These are phyloP conservation scores for Mucor saturninus DNA, from an alignment of 371 early-diverging fungal genomes.

Conservation along the genomic window DNA sequence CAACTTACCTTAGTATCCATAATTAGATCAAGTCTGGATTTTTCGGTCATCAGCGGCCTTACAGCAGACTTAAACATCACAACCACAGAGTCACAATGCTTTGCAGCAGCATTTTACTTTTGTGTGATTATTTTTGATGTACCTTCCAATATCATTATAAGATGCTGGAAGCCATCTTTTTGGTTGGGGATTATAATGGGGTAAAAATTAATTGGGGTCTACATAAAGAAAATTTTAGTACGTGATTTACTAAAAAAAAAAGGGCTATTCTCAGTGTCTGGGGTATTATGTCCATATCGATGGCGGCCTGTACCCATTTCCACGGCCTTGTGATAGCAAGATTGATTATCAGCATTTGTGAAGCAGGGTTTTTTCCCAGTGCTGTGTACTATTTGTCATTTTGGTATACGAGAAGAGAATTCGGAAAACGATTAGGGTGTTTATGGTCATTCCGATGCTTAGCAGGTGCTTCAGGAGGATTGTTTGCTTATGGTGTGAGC, in stretches of 20 bases:
- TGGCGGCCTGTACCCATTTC: slow-evolving; percentile 34
- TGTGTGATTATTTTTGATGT: slow-evolving; percentile 33
- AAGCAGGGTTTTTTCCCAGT: slow-evolving; percentile 43
- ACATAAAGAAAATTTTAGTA: neutral
- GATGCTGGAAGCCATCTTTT: slow-evolving; percentile 38
- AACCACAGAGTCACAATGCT: slow-evolving; percentile 37
- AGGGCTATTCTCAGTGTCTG: slow-evolving; percentile 22
- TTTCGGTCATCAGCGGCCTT: slow-evolving; percentile 32
- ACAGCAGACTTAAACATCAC: slow-evolving; percentile 31
- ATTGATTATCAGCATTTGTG: slow-evolving; percentile 57
- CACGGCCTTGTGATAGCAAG: slow-evolving; percentile 54
- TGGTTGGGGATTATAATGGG: slow-evolving; percentile 37
- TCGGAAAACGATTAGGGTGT: slow-evolving; percentile 39
- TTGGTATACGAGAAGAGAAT: slow-evolving; percentile 43
- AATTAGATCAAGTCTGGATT: slow-evolving; percentile 36
- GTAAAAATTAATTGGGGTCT: slow-evolving; percentile 17
- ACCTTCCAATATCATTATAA: slow-evolving; percentile 40
- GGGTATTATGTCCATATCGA: slow-evolving; percentile 34
- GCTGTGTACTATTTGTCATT: slow-evolving; percentile 36
- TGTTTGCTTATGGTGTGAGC: slow-evolving; percentile 44
- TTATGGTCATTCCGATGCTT: slow-evolving; percentile 44
- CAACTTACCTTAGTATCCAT: neutral
- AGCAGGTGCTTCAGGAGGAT: slow-evolving; percentile 49
- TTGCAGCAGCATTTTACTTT: slow-evolving; percentile 33
- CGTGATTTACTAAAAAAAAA: neutral